These are phyloP conservation scores for Nicotiana attenuata DNA, from an alignment of 257 asterid species.

Conservation along the genomic window DNA sequence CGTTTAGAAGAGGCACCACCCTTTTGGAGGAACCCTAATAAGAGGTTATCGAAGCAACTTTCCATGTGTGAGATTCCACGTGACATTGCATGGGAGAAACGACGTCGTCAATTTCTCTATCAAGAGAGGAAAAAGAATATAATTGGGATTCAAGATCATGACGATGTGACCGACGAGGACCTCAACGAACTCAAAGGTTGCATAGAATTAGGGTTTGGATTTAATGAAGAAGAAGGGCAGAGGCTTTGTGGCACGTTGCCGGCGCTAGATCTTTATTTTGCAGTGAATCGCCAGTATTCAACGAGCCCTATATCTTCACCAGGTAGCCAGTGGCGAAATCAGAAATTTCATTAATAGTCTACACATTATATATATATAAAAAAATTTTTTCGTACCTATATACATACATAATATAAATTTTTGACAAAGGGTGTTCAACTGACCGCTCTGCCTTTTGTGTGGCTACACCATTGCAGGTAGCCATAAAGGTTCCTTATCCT, in stretches of 20 bases:
- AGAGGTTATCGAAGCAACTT: conserved; percentile 54
- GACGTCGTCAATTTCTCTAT: conserved; percentile 49
- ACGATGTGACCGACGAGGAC: conserved; percentile 63
- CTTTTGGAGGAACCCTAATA: conserved; percentile 46
- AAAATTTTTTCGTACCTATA: too few relatives aligned
- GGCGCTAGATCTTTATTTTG: conserved; percentile 76
- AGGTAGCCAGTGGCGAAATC: not conserved
- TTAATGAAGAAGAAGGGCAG: conserved; percentile 68
- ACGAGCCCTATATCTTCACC: conserved; percentile 55
- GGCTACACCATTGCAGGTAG: conserved; percentile 16
- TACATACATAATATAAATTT: too few relatives aligned
- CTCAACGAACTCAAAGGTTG: conserved; percentile 73
- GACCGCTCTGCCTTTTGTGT: too few relatives aligned
- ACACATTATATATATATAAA: too few relatives aligned
- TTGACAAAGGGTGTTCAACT: too few relatives aligned
- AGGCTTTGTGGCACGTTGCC: conserved; percentile 63
- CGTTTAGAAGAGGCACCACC: conserved; percentile 72
- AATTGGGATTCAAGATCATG: conserved; percentile 4
- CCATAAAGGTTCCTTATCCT: not conserved
- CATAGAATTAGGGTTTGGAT: conserved; percentile 84
- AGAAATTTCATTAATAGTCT: too few relatives aligned
- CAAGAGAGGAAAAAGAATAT: conserved; percentile 37
- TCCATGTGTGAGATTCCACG: conserved; percentile 78
- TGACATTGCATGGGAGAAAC: conserved; percentile 71
- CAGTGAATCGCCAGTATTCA: conserved; percentile 53